Evolutionary conservation across 176 grass and related monocot genomes (phyloP).

Genomic region (Carex parvula): DNA sequence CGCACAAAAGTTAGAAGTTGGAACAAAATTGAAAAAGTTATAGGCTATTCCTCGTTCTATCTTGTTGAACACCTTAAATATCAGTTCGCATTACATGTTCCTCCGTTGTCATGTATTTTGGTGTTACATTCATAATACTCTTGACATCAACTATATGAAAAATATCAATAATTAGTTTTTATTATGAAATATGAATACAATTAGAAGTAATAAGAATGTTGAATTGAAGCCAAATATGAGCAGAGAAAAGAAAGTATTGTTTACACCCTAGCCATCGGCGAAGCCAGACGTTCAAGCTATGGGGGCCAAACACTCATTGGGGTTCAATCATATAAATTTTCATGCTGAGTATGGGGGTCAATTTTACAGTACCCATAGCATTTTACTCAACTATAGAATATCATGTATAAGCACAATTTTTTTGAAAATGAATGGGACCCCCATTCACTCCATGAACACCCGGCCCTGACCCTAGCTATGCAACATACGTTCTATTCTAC

Average conservation of each 20-base stretch:
- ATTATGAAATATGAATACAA: neutral
- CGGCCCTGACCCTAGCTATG: too few species aligned
- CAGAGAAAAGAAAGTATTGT: neutral
- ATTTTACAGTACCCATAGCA: too few species aligned
- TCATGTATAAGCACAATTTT: too few species aligned
- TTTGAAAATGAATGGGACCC: too few species aligned
- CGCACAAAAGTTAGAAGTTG: neutral
- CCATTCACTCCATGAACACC: too few species aligned
- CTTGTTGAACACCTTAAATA: neutral
- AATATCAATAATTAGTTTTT: neutral
- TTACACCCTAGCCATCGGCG: neutral
- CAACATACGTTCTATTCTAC: neutral
- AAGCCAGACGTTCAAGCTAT: too few species aligned
- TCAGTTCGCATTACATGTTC: neutral
- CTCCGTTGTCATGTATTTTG: neutral
- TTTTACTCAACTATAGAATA: too few species aligned
- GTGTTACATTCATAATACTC: neutral
- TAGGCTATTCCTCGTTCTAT: neutral
- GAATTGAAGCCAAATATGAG: neutral
- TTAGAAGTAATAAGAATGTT: neutral
- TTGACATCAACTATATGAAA: neutral
- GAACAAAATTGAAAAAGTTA: neutral
- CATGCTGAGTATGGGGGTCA: too few species aligned
- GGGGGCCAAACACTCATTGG: too few species aligned
- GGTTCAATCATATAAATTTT: too few species aligned